Conservation (phyloP, 1,284 basidiomycete genomes). For the Puccinia horiana region DNA sequence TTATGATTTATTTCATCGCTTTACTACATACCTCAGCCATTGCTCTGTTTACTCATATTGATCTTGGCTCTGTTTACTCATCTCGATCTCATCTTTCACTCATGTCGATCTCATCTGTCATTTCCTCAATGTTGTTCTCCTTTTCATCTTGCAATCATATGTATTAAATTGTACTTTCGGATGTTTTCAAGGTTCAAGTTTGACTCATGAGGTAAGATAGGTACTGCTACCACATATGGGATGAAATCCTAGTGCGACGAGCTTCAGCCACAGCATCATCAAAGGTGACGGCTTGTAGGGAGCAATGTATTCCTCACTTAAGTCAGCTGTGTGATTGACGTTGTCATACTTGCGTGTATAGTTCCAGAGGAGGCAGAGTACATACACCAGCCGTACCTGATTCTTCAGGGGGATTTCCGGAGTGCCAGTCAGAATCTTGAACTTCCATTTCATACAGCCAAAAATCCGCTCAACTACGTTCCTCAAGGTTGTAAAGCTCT, state of each 20-base stretch:
- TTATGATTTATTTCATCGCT: no score
- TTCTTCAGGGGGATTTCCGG: background rate
- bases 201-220: no score
- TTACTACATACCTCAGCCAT: no score
- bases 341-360: background rate
- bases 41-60: no score
- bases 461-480: background rate
- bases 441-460: background rate
- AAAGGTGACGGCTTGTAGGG: background rate
- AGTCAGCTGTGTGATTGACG: background rate
- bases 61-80: no score
- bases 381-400: background rate
- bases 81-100: no score
- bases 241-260: background rate
- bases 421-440: background rate
- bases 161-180: no score
- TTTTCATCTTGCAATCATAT: no score
- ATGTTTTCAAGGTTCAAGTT: no score
- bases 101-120: no score
- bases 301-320: background rate
- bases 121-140: no score
- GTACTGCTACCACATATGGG: background rate
- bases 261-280: background rate
- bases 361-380: background rate
- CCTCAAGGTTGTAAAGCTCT: slow-evolving; percentile 8